Evolutionary conservation across 805 yeast genomes (phyloP).

Genomic region (Monosporozyma servazzii): DNA sequence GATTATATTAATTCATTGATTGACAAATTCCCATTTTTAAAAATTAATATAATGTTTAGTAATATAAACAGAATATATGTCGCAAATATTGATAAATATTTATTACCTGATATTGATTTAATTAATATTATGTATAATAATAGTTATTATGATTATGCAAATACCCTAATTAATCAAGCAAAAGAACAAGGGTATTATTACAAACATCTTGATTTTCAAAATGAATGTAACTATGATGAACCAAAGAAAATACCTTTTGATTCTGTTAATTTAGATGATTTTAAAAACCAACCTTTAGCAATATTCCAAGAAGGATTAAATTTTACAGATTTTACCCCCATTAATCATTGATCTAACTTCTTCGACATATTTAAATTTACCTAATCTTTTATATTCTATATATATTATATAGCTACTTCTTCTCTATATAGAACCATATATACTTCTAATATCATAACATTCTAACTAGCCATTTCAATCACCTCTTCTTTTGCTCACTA

Average conservation of each 20-base stretch:
- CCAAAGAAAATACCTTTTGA: slow-evolving; percentile 1
- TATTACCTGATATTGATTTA: not conserved
- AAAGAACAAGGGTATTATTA: not conserved
- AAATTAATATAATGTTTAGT: not conserved
- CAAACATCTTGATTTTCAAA: not conserved
- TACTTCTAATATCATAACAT: too few species aligned
- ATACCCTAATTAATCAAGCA: not conserved
- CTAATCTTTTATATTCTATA: too few species aligned
- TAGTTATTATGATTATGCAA: not conserved
- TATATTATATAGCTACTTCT: too few species aligned
- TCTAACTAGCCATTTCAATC: too few species aligned
- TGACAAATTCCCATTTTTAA: not conserved
- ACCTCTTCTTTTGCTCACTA: too few species aligned
- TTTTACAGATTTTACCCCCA: not conserved
- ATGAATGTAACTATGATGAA: not conserved
- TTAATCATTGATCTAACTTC: not conserved
- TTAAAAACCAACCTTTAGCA: not conserved
- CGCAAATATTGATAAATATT: not conserved
- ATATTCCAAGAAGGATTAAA: not conserved
- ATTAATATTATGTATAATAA: not conserved
- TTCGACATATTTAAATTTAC: not conserved
- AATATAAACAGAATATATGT: not conserved
- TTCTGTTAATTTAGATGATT: not conserved
- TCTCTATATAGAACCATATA: too few species aligned
- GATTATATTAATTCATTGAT: not conserved